A percentile compares a stretch with the other conserved stretches of the same genome.
Evolutionary conservation across 1,284 basidiomycete species (phyloP).

Genomic region (Malassezia arunalokei): DNA sequence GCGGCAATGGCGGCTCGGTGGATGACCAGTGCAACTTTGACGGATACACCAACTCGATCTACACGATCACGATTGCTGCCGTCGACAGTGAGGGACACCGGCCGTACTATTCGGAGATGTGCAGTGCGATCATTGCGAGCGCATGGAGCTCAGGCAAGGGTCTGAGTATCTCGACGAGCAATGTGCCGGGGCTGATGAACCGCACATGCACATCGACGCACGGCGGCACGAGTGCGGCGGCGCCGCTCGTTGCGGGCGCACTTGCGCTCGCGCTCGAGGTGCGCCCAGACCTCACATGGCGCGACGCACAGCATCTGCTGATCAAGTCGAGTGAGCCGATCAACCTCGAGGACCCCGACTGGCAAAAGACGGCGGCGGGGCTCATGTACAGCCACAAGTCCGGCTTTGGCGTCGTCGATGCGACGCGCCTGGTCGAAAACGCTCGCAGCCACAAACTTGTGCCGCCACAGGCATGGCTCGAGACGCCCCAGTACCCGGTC

Average conservation of each 20-base stretch:
- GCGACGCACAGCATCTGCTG: slow-evolving; percentile 85
- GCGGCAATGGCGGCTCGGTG: slow-evolving; percentile 80
- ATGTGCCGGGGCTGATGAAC: slow-evolving; percentile 58
- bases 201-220: slow-evolving; percentile 70
- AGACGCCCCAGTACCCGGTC: slow-evolving; percentile 22
- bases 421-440: slow-evolving; percentile 66
- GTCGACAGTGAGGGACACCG: slow-evolving; percentile 83
- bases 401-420: slow-evolving; percentile 82
- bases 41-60: slow-evolving; percentile 96
- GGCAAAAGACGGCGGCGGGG: slow-evolving; percentile 72
- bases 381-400: slow-evolving; percentile 90
- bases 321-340: slow-evolving; percentile 66
- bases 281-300: slow-evolving; percentile 79
- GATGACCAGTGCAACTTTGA: slow-evolving; percentile 99
- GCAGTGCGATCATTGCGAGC: slow-evolving; percentile 89
- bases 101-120: slow-evolving; percentile 93
- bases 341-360: slow-evolving; percentile 83
- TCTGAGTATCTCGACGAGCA: slow-evolving; percentile 69
- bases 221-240: slow-evolving; percentile 94
- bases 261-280: slow-evolving; percentile 38
- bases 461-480: slow-evolving; percentile 78
- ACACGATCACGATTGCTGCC: slow-evolving; percentile 86
- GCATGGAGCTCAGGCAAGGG: slow-evolving; percentile 93
- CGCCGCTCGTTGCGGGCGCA: slow-evolving; percentile 61
- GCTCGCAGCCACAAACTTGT: slow-evolving; percentile 73